Evolutionary conservation across 2,329 filamentous ascomycete genomes (phyloP).

Genomic region (Balansia obtecta): DNA sequence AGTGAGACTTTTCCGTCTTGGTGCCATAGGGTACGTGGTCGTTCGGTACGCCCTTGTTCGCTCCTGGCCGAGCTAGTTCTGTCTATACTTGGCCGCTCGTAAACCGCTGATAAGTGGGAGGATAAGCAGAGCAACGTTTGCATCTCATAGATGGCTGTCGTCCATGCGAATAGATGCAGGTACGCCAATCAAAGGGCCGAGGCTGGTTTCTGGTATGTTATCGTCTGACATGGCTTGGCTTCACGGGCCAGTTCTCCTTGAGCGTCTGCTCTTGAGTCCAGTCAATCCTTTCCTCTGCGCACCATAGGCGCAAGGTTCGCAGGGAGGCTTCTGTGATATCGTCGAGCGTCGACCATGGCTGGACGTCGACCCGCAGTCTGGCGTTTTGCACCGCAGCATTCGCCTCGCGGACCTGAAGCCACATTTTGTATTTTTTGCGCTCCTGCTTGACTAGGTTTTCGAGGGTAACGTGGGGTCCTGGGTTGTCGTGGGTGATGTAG

Average conservation of each 20-base stretch:
- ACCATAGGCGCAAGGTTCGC: slow-evolving; percentile 30
- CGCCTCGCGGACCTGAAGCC: slow-evolving; percentile 19
- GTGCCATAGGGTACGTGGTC: too few relatives aligned
- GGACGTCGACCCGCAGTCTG: slow-evolving; percentile 19
- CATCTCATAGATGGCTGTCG: neutral
- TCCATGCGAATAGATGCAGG: neutral
- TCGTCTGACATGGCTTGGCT: neutral
- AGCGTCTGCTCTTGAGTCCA: slow-evolving; percentile 30
- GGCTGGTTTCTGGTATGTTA: neutral
- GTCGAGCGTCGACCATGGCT: slow-evolving; percentile 32
- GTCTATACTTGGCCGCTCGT: too few relatives aligned
- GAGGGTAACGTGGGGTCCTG: slow-evolving; percentile 5
- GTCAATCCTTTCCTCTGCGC: slow-evolving; percentile 29
- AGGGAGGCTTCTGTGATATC: slow-evolving; percentile 28
- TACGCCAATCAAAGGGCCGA: neutral
- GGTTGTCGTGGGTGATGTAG: slow-evolving; percentile 15
- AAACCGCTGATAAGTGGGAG: too few relatives aligned
- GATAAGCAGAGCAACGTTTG: too few relatives aligned
- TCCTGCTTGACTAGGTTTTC: slow-evolving; percentile 15
- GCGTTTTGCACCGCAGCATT: slow-evolving; percentile 18
- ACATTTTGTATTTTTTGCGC: slow-evolving; percentile 15
- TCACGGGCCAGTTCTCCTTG: slow-evolving; percentile 12
- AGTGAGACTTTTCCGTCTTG: too few relatives aligned
- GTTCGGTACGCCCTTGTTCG: too few relatives aligned
- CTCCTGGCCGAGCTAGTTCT: too few relatives aligned